Conservation (phyloP, 495 filamentous ascomycete genomes). For the Tuber indicum region DNA sequence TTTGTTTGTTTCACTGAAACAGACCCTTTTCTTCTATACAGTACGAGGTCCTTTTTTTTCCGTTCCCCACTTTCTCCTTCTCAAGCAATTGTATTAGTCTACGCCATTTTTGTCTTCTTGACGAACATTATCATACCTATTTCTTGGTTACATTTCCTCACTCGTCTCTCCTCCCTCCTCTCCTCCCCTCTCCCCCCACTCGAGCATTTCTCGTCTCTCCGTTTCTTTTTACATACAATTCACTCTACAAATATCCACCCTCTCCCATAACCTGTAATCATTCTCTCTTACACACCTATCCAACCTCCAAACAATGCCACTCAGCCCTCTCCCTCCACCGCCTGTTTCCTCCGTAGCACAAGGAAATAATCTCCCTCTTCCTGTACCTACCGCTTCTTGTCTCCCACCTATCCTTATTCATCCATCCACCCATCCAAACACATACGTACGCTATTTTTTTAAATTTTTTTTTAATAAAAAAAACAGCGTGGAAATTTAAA, state of each 20-base stretch:
- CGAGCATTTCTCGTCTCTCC: neutral
- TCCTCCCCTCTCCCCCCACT: neutral
- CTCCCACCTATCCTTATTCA: neutral
- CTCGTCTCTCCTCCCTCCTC: neutral
- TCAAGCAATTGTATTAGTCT: constrained; percentile 34
- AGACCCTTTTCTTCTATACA: neutral
- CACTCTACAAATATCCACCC: neutral
- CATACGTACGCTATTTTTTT: neutral
- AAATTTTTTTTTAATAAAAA: neutral
- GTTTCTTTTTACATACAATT: neutral
- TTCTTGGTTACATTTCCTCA: neutral
- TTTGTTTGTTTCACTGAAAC: neutral
- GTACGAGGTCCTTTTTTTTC: constrained; percentile 3
- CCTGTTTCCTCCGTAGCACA: neutral
- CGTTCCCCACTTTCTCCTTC: constrained; percentile 28
- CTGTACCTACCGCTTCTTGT: neutral
- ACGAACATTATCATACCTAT: neutral
- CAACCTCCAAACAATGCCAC: neutral
- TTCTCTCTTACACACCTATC: neutral
- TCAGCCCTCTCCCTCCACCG: neutral
- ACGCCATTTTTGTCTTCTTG: neutral
- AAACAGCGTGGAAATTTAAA: neutral
- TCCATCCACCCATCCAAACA: neutral
- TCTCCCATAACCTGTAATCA: neutral
- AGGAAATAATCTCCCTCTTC: neutral